Evolutionary conservation across 306 rosid genomes (phyloP).

Genomic region (Quercus gilva): DNA sequence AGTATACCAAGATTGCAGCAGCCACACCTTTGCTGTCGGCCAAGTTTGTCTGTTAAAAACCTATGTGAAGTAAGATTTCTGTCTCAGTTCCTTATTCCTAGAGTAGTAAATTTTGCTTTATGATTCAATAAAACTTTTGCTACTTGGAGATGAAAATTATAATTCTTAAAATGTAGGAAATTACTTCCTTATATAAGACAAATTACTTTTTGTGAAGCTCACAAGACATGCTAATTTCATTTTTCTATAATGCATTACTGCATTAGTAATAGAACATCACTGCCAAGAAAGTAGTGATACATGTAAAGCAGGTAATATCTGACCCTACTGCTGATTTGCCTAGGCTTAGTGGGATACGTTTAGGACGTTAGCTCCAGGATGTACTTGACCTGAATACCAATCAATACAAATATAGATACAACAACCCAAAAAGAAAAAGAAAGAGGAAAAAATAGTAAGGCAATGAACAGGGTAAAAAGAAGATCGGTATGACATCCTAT

Average conservation of each 20-base stretch:
- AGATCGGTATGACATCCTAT: background rate
- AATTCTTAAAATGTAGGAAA: background rate
- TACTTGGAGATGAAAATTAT: background rate
- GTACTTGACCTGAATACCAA: background rate
- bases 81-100: background rate
- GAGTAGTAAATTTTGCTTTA: background rate
- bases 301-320: background rate
- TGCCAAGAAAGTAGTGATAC: background rate
- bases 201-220: background rate
- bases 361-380: background rate
- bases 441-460: background rate
- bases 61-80: conserved; percentile 67
- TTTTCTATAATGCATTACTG: background rate
- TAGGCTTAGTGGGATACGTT: background rate
- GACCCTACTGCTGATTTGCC: background rate
- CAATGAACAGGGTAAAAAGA: background rate
- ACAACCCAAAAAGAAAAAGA: background rate
- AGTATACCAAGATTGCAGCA: conserved; percentile 63
- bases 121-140: background rate
- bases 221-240: background rate
- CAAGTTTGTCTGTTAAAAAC: conserved; percentile 69
- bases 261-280: background rate
- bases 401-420: background rate
- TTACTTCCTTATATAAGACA: background rate
- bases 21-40: conserved; percentile 81